These are phyloP conservation scores for Viridothelium virens DNA, from an alignment of 495 filamentous ascomycete genomes.

Conservation along the genomic window DNA sequence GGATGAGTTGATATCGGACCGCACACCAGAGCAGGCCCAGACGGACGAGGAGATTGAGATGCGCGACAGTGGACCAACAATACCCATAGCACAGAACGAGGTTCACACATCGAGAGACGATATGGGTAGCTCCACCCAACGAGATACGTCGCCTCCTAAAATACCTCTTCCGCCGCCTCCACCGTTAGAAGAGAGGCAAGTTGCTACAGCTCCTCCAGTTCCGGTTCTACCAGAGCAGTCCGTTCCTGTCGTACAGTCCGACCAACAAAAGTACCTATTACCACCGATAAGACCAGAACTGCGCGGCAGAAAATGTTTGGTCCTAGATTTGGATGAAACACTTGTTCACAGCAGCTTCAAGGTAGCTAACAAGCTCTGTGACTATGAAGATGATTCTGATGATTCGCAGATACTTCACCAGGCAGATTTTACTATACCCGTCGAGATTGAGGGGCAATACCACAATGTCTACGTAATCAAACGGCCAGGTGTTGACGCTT, in stretches of 20 bases:
- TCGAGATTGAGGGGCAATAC: slow-evolving; percentile 97
- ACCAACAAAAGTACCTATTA: slow-evolving; percentile 60
- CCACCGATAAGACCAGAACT: slow-evolving; percentile 70
- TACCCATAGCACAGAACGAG: slow-evolving; percentile 34
- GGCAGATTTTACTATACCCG: slow-evolving; percentile 97
- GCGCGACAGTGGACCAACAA: slow-evolving; percentile 39
- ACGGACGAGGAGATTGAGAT: slow-evolving; percentile 57
- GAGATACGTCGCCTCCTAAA: slow-evolving; percentile 25
- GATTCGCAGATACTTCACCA: slow-evolving; percentile 77
- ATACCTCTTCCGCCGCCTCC: slow-evolving; percentile 27
- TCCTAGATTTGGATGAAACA: slow-evolving; percentile 96
- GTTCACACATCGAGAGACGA: slow-evolving; percentile 26
- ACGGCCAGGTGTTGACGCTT: slow-evolving; percentile 90
- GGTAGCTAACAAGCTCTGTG: slow-evolving; percentile 42
- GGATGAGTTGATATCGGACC: slow-evolving; percentile 38
- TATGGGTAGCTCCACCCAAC: slow-evolving; percentile 12
- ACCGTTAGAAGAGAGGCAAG: slow-evolving; percentile 30
- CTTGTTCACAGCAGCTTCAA: slow-evolving; percentile 99
- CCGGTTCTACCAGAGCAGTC: slow-evolving; percentile 19
- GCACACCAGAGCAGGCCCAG: slow-evolving; percentile 39
- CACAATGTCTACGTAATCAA: slow-evolving; percentile 99
- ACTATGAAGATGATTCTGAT: too few species aligned
- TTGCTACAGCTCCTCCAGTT: slow-evolving; percentile 18
- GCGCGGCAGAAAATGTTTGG: slow-evolving; percentile 83
- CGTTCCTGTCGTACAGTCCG: slow-evolving; percentile 19